Conservation (phyloP, 2,329 filamentous ascomycete genomes). For the Nigrograna mackinnonii region DNA sequence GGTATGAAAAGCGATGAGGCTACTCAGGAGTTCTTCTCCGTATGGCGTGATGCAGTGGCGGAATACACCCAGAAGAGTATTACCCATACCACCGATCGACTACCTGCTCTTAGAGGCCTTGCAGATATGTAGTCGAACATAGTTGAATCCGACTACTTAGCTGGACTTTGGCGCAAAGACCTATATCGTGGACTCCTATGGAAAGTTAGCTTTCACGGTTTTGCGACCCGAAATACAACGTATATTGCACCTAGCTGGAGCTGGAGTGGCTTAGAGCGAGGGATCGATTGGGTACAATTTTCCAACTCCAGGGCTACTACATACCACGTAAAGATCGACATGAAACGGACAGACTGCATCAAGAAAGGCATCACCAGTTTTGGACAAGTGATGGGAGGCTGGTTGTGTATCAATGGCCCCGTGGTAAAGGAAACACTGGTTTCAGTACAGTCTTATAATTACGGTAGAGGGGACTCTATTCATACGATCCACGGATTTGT, state of each 20-base stretch:
- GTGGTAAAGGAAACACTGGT: neutral
- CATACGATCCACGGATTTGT: neutral
- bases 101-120: slow-evolving; percentile 1
- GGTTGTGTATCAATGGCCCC: neutral
- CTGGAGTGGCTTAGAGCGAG: slow-evolving; percentile 1
- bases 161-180: slow-evolving; percentile 1
- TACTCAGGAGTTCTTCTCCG: neutral
- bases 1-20: neutral
- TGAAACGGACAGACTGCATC: neutral
- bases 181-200: neutral
- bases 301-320: neutral
- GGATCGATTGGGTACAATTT: neutral
- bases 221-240: neutral
- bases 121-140: neutral
- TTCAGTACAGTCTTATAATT: no score
- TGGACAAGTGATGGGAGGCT: neutral
- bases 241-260: slow-evolving; percentile 2
- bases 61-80: slow-evolving; percentile 1
- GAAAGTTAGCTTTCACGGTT: neutral
- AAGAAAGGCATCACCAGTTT: neutral
- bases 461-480: no score
- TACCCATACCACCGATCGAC: neutral
- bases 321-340: neutral
- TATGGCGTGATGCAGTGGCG: neutral
- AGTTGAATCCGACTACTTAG: neutral